phyloP scores from a whole-genome alignment of 371 early-diverging fungal species.

The Enterocytospora artemiae region DNA sequence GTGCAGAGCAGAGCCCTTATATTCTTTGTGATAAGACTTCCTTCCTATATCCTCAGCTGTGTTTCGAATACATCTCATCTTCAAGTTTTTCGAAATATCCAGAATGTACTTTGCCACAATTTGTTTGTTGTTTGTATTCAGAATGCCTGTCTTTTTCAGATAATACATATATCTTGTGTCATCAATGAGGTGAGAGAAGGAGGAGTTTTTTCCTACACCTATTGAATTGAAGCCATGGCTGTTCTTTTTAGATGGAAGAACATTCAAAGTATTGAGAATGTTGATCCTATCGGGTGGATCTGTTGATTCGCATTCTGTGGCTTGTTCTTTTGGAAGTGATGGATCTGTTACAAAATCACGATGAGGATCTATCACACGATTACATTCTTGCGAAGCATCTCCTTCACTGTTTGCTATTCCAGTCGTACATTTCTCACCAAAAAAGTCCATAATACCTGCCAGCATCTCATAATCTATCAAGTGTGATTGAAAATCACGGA shows the following conservation, averaged over 20 bases:
- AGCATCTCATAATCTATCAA: too few relatives aligned
- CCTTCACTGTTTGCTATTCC: too few relatives aligned
- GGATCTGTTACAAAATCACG: too few relatives aligned
- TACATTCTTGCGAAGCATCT: too few relatives aligned
- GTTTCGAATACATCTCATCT: neutral
- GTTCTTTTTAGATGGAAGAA: neutral
- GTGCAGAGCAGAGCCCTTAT: neutral
- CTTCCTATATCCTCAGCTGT: neutral
- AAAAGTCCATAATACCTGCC: too few relatives aligned
- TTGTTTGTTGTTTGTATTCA: neutral
- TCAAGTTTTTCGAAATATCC: neutral
- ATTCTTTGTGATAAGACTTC: neutral
- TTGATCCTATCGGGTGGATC: too few relatives aligned
- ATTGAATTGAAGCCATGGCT: neutral
- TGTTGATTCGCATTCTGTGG: too few relatives aligned
- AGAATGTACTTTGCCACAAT: neutral
- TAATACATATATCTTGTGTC: neutral
- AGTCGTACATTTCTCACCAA: too few relatives aligned
- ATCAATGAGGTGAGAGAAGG: neutral
- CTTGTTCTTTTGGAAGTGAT: too few relatives aligned
- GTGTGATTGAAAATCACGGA: too few relatives aligned
- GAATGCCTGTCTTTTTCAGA: neutral
- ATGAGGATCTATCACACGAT: too few relatives aligned
- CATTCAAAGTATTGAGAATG: neutral
- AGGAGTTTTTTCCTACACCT: neutral